phyloP scores from a whole-genome alignment of 441 rosid species.

The Biscutella laevigata region DNA sequence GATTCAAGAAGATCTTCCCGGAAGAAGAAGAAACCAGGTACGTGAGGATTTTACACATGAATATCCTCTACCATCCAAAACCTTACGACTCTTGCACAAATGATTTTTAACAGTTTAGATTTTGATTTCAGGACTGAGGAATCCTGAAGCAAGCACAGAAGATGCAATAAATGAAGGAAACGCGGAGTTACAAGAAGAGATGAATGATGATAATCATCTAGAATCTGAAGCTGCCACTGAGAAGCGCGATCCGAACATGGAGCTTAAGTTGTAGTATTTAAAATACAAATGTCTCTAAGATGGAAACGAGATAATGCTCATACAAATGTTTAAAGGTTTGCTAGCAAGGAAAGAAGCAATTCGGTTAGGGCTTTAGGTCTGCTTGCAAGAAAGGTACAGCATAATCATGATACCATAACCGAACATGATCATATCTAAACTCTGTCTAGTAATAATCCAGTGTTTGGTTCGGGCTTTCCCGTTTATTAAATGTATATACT shows the following conservation, averaged over 20 bases:
- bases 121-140: constrained; percentile 14
- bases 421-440: neutral
- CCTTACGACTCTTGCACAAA: neutral
- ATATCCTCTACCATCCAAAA: neutral
- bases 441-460: too few species aligned
- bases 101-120: neutral
- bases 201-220: constrained; percentile 3
- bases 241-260: constrained; percentile 4
- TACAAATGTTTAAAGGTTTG: too few species aligned
- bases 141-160: constrained; percentile 15
- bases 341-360: too few species aligned
- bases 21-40: constrained; percentile 44
- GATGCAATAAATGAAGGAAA: neutral
- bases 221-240: neutral
- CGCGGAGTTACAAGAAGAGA: constrained; percentile 5
- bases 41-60: neutral
- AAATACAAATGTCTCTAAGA: too few species aligned
- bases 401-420: neutral
- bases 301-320: neutral
- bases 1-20: constrained; percentile 28
- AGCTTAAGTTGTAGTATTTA: neutral
- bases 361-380: neutral
- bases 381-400: neutral
- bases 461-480: too few species aligned
- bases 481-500: too few species aligned